Base-by-base conservation (phyloP, 1,139 yeast species). In the Saccharomycopsis crataegensis region DNA sequence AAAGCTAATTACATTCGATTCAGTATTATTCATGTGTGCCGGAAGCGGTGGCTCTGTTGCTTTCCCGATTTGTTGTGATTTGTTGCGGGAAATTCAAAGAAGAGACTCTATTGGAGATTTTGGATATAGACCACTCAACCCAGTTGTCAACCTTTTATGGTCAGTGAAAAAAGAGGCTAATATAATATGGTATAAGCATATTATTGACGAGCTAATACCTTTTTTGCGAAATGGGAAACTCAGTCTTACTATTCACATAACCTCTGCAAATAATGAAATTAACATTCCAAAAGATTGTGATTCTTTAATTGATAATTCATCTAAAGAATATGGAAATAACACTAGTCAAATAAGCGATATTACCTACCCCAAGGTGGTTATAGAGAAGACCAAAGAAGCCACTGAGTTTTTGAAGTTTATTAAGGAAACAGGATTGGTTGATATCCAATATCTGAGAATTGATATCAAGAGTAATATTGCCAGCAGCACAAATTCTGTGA, bases 41-140 rank as follows among this genome's bases (percentile, higher is more conserved):
- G 80, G 79, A 1, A 69, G 75, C 0, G 80, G 81, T 1, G 74
- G 72, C 2, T 69, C 79, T 0, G 76, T 74, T 60, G 67, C 72
- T 0, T 68, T 76, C 54, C 80, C 80, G 1, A 70, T 75, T 2
- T 75, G 77, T 22, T 63, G 75, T 37, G 73, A 71, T 49, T 63
- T 75, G 45, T 61, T 75, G 17, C 62, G 66, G 41, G 57, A 59
- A 6, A 62, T 68, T 9, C 36, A 50, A 31, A 37, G 46, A 37
- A 66, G 69, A 55, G 70, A 74, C 33, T 56, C 54, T 1, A 60
- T 44, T 1, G 61, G 61, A 6, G 78, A 75, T 53, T 73, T 51
- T 57, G 59, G 70, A 36, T 65, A 67, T 49, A 66, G 78, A 44
- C 76, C 77, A 1, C 51, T 58, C 1, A 52, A 58, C 9, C 63